A percentile compares a stretch with the other conserved stretches of the same genome.
Conservation (phyloP, 164 flowering plant genomes). For the Echeveria elegans region DNA sequence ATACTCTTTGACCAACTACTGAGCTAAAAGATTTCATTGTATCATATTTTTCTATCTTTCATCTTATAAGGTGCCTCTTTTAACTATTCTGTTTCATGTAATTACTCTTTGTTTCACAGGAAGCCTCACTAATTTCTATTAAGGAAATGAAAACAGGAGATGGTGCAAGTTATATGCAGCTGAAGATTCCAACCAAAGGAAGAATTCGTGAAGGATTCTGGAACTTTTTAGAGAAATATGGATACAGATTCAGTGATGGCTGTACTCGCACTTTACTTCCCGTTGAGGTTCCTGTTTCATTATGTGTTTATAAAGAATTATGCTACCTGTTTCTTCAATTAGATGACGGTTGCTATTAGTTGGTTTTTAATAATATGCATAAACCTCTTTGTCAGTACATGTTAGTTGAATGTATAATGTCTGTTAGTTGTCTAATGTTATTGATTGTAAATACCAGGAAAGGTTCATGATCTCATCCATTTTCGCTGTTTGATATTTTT, state of each 20-base stretch:
- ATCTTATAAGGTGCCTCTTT: not conserved
- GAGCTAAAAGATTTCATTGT: not conserved
- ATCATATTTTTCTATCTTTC: not conserved
- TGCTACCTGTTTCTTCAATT: not conserved
- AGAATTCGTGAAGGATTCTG: conserved; percentile 35
- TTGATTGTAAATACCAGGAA: not conserved
- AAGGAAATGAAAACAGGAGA: conserved; percentile 44
- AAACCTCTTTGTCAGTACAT: not conserved
- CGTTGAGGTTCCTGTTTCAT: conserved; percentile 43
- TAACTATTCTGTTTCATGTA: not conserved
- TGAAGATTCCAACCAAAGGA: conserved; percentile 44
- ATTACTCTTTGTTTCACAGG: conserved; percentile 26
- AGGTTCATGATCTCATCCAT: not conserved
- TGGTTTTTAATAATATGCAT: not conserved
- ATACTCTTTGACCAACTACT: not conserved
- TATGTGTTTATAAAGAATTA: not conserved
- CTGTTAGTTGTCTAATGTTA: not conserved
- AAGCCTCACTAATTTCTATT: conserved; percentile 41
- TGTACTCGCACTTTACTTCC: conserved; percentile 62
- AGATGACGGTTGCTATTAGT: not conserved
- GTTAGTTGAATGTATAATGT: not conserved
- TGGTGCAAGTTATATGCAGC: conserved; percentile 52
- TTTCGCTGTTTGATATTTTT: not conserved
- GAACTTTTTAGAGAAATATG: conserved; percentile 77
- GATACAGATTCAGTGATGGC: conserved; percentile 51